Evolutionary conservation across 208 protist species (phyloP), one percentile per base, ranked within the genome.

Genomic region (Trypanosoma lewisi): DNA sequence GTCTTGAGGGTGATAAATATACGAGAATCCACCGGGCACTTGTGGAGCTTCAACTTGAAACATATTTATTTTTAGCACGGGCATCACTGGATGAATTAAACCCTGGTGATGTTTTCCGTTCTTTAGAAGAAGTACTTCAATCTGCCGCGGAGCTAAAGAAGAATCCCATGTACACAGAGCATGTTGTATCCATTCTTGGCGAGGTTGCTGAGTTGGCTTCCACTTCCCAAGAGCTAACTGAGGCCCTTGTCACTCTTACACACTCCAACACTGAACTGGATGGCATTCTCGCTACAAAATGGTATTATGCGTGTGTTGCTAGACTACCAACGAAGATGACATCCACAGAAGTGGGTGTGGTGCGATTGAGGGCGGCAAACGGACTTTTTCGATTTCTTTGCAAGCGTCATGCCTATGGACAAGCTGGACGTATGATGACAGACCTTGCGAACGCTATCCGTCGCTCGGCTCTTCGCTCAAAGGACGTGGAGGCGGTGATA

Each of bases 371-470:
- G n/a, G 70, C 83, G 34, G 83, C 87, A 14, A 67, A 80, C 41
- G 85, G 83, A 4, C 78, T 95, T 27, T 78, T 90, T 61, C 76
- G 77, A 17, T 93, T 77, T 70, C 63, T 95, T 12, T 82, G 89
- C 77, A 71, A 67, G 47, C 89, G 77, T 39, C 85, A 91, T 70
- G 80, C 75, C 36, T 93, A 90, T 65, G 85, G 76, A 5, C 83
- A 91, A 62, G 89, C 83, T 34, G 85, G 73, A 16, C 75, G 78
- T 6, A 77, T 93, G 50, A 83, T 93, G 79, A 81, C 78, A 11
- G 76, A 80, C 34, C 65, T 95, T 33, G 83, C 83, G 7, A 81
- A 81, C 9, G 54, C 78, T 23, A 73, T 91, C n/a, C 82, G 86
- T 30, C 88, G 83, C 62, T 85, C 59, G 2, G 34, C 55, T 16